Base-by-base conservation (phyloP, 768 basidiomycete species). In the Tremella fuciformis region DNA sequence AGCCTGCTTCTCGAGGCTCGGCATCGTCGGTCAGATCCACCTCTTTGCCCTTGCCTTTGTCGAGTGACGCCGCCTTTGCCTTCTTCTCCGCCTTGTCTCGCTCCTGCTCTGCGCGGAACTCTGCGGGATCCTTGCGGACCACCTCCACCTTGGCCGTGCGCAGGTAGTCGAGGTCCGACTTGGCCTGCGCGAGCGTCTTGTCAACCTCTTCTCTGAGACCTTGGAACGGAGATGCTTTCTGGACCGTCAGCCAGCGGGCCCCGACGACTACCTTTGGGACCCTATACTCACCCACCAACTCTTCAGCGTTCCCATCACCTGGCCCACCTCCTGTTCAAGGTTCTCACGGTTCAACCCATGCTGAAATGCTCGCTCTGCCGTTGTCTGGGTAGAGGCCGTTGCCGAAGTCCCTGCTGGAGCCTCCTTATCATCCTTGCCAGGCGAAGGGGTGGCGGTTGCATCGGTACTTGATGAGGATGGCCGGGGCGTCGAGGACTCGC, bases 311-410 rank as follows among this genome's bases (percentile, higher is more conserved):
- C 88, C 88, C 41, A 93, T 84, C 21, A 91, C 91, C 69, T 94
- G 87, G 1, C 83, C 82, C 13, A 96, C 89, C 76, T 96, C 91
- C 69, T 93, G 87, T 69, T 93, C 86, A 44, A 96, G 53, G 21
- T 60, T 63, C 13, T 58, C 58, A 21, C 58, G 47, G 19, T 64
- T 57, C 4, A 73, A 52, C 15, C 67, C 63, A 37, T 62, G 54
- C 34, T 63, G 64, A 34, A 65, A 61, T 8, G 63, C 64, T 16
- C 59, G 42, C 40, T 63, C 49, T 4, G 53, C 60, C 1, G 60
- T 60, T 15, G 62, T 58, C 44, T 56, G 47, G 15, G 22, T 34
- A 4, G 29, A 4, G 11, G 29, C 11, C 4, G 29, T 18, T 19
- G 8, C 21, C 34, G 21, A 40, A 29, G 37, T 21, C 19, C 34